A percentile compares a stretch with the other conserved stretches of the same genome.
Evolutionary conservation across 2,329 filamentous ascomycete genomes (phyloP).

Genomic region (Aspergillus oerlinghausenensis): DNA sequence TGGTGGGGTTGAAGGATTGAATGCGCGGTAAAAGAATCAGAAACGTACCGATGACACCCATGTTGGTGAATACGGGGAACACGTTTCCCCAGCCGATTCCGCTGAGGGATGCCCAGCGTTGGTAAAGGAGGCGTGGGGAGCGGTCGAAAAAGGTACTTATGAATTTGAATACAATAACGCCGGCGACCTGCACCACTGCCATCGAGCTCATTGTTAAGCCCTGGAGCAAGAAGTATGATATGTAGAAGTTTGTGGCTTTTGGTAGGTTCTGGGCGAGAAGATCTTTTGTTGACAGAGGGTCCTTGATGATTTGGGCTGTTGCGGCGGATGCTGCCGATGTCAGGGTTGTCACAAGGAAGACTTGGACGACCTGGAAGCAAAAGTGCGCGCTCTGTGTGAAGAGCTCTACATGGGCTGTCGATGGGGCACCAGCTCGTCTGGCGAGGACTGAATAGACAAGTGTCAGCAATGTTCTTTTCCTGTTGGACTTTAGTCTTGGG

Average conservation of each 20-base stretch:
- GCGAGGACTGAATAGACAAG: slow-evolving; percentile 57
- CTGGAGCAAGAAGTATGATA: slow-evolving; percentile 91
- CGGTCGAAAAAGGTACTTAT: slow-evolving; percentile 67
- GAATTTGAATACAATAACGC: slow-evolving; percentile 67
- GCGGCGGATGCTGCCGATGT: slow-evolving; percentile 75
- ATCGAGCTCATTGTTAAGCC: slow-evolving; percentile 72
- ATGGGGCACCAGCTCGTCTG: slow-evolving; percentile 73
- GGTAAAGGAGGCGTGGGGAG: slow-evolving; percentile 70
- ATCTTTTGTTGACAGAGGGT: slow-evolving; percentile 60
- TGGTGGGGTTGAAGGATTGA: not conserved
- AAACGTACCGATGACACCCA: slow-evolving; percentile 69
- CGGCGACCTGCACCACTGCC: slow-evolving; percentile 67
- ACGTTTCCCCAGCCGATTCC: slow-evolving; percentile 82
- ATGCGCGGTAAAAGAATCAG: not conserved
- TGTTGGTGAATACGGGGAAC: slow-evolving; percentile 72
- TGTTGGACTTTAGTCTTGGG: not conserved
- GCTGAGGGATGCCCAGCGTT: slow-evolving; percentile 66
- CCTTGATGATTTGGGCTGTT: slow-evolving; percentile 57
- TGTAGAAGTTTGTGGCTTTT: slow-evolving; percentile 87
- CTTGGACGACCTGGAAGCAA: slow-evolving; percentile 66
- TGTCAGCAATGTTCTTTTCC: not conserved
- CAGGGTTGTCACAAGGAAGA: slow-evolving; percentile 82
- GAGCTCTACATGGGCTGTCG: slow-evolving; percentile 72
- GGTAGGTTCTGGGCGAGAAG: slow-evolving; percentile 73
- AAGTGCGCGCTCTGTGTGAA: slow-evolving; percentile 92